These are phyloP conservation scores for Aspergillus sparsus DNA, from an alignment of 495 filamentous ascomycete genomes.

Conservation along the genomic window DNA sequence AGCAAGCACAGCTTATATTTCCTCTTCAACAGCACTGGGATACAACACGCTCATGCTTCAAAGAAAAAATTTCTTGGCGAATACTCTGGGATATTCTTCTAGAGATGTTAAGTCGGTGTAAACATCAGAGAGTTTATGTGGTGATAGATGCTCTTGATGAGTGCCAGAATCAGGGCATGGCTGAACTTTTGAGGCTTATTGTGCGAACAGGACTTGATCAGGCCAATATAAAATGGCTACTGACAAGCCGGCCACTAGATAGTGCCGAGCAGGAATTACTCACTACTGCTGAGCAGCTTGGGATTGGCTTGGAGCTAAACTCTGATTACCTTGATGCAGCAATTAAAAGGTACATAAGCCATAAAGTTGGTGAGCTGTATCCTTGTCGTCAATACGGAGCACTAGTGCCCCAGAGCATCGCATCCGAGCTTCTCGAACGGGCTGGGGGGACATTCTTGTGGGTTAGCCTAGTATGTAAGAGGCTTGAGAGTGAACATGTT, in stretches of 20 bases:
- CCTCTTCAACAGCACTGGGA: not conserved
- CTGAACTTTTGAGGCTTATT: slow-evolving; percentile 36
- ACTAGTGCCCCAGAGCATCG: not conserved
- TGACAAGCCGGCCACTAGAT: slow-evolving; percentile 29
- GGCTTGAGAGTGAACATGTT: slow-evolving; percentile 7
- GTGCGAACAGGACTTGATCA: slow-evolving; percentile 19
- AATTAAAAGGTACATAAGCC: not conserved
- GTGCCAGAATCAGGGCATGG: slow-evolving; percentile 25
- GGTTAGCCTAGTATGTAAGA: slow-evolving; percentile 32
- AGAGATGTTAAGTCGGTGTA: slow-evolving; percentile 27
- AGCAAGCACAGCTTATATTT: slow-evolving; percentile 17
- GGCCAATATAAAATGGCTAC: slow-evolving; percentile 32
- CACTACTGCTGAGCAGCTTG: slow-evolving; percentile 14
- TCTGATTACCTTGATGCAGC: not conserved
- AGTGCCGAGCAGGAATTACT: slow-evolving; percentile 22
- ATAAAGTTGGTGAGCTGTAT: not conserved
- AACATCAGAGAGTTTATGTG: slow-evolving; percentile 13
- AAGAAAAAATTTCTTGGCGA: slow-evolving; percentile 32
- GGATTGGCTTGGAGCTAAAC: not conserved
- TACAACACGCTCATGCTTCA: slow-evolving; percentile 33
- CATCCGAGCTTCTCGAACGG: slow-evolving; percentile 25
- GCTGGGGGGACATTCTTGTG: slow-evolving; percentile 36
- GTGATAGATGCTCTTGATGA: slow-evolving; percentile 27
- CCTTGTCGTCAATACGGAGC: not conserved
- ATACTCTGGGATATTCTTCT: slow-evolving; percentile 34